Evolutionary conservation across 176 grass and related monocot species (phyloP).

Genomic region (Musa acuminata): DNA sequence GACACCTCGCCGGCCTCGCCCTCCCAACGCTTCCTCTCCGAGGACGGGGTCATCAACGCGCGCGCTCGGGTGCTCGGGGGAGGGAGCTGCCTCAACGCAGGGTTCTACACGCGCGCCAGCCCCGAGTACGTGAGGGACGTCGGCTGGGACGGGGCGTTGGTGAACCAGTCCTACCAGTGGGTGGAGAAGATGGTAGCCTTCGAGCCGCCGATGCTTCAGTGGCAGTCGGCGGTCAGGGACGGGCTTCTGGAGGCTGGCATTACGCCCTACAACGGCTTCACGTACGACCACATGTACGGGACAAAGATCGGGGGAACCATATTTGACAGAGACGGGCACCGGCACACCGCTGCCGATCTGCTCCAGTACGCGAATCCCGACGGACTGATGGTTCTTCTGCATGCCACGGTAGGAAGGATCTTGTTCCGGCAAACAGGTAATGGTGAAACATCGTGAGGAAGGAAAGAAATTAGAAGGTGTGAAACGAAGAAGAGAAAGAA

Average conservation of each 20-base stretch:
- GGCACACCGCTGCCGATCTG: constrained; percentile 70
- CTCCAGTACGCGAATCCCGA: constrained; percentile 35
- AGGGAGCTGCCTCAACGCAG: constrained; percentile 1
- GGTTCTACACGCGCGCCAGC: constrained; percentile 5
- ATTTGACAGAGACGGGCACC: constrained; percentile 38
- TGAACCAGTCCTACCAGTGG: constrained; percentile 25
- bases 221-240: constrained; percentile 47
- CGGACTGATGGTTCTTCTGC: constrained; percentile 44
- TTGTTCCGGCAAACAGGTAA: constrained; percentile 45
- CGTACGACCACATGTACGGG: constrained; percentile 46
- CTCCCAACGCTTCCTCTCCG: constrained; percentile 1
- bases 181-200: constrained; percentile 62
- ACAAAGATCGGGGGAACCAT: constrained; percentile 61
- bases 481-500: no score
- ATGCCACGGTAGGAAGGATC: constrained; percentile 47
- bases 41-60: constrained; percentile 3
- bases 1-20: not conserved
- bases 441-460: not conserved
- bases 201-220: constrained; percentile 36
- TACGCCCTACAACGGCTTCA: constrained; percentile 56
- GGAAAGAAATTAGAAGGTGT: no score
- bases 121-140: not conserved
- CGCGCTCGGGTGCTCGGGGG: constrained; percentile 6
- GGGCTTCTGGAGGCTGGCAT: constrained; percentile 47
- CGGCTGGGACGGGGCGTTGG: not conserved